Base-by-base conservation (phyloP, 306 rosid species). In the Begonia peltatifolia region DNA sequence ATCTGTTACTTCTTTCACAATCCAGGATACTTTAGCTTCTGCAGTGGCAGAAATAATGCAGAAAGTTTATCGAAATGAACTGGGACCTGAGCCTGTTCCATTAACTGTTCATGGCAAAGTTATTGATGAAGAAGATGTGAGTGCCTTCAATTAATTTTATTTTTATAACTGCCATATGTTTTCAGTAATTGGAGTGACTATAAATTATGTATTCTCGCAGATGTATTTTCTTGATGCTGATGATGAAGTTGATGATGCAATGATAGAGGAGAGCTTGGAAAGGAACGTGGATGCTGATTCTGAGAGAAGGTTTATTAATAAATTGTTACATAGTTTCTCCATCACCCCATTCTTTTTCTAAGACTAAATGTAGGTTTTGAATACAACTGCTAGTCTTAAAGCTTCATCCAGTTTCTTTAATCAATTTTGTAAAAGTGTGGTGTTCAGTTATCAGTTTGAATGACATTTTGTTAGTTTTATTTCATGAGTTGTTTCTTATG, bases 41-140 rank as follows among this genome's bases (percentile, higher is more conserved):
- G 99, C 94, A 54, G 94, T 92, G 59, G 96, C 87, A 2, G 81
- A 81, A 59, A 94, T 86, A 77, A 86, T 86, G 95, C 86, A 75
- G 69, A 92, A 92, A 59, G 70, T 92, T 52, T 92, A 82, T 71
- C 75, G 68, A 63, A 71, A 79, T n/a, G 99, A 92, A 72, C 64
- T 92, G 77, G 96, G 88, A 30, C 94, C 99, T 65, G 58, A 75
- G 60, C 96, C 96, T 5, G 92, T 90, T 57, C 99, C 96, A 41
- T 68, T 92, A 61, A 80, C 82, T 51, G 93, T 92, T 70, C 65
- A 79, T 4, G 94, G 96, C 54, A 84, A 86, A 69, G 63, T 61
- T 64, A 56, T 86, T 63, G 55, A 73, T 14, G 94, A 86, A 64
- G 99, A 90, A 78, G 99, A 92, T 41, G 99, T 77, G 76, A 70